Base-by-base conservation (phyloP, 768 basidiomycete genomes). In the Leucogyrophana mollusca region DNA sequence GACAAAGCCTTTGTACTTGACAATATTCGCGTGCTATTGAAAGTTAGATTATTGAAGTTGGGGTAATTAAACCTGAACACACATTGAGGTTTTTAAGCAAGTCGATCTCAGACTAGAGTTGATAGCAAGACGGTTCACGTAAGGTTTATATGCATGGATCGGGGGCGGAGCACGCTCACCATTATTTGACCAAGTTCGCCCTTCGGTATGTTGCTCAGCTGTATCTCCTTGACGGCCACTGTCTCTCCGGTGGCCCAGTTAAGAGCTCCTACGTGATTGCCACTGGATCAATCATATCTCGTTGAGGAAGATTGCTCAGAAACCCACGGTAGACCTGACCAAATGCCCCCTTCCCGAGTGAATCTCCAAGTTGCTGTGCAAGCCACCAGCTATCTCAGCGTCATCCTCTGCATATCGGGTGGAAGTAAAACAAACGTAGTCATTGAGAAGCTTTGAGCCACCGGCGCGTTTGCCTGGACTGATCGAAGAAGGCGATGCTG, bases 211-310 rank as follows among this genome's bases (percentile, higher is more conserved):
- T 91, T 94, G 65, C 84, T 87, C 51, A 99, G 70, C 63, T 91
- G 88, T 55, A 99, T 95, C 67, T 97, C 94, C 76, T 99, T 99
- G 60, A 99, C 88, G 3, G 96, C 96, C 34, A 98, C 95, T 2
- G 95, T 96, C 72, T 98, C 96, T 20, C 96, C 96, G 20, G 93
- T 97, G 13, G 90, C 87, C 87, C 92, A 94, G 58, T 95, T 94
- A 60, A 95, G 71, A 39, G 89, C 90, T 55, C 90, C 90, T 91
- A 54, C 27, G 38, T 34, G 45, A 13, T 34, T 41, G 36, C 9
- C 33, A 42, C 55, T 40, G 59, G 30, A 37, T 14, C 24, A 33
- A 49, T 14, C 11, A 16, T 9, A 41, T 20, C 35, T 22, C 32
- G 27, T 21, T 33, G 2, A 13, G 22, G 17, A 34, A 24, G 20